A percentile compares a stretch with the other conserved stretches of the same genome.
Conservation (phyloP, 164 flowering plant species). For the Piper longum region DNA sequence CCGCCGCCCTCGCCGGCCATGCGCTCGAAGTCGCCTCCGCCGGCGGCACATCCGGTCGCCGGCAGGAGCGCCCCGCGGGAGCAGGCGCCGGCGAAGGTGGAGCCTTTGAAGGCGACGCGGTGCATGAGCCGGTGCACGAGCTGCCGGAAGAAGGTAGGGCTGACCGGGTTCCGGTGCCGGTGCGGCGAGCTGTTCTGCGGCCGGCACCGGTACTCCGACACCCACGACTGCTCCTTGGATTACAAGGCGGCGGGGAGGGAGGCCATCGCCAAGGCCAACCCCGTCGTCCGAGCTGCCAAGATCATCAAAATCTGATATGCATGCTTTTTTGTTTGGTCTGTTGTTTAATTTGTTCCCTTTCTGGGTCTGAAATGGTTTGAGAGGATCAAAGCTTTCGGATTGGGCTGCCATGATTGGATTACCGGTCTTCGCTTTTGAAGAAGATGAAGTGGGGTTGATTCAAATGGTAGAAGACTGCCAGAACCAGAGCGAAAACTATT, state of each 20-base stretch:
- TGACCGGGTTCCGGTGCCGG: slow-evolving; percentile 59
- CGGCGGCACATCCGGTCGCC: not conserved
- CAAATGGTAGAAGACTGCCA: no score
- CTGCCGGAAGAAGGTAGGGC: slow-evolving; percentile 43
- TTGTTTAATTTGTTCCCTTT: no score
- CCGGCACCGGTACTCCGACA: slow-evolving; percentile 48
- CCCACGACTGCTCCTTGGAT: slow-evolving; percentile 47
- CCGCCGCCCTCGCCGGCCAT: not conserved
- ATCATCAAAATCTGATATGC: slow-evolving; percentile 31
- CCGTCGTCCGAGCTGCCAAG: slow-evolving; percentile 57
- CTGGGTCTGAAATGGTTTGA: no score
- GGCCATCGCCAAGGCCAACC: slow-evolving; percentile 51
- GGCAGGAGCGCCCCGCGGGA: not conserved
- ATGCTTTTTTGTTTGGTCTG: no score
- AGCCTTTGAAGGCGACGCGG: not conserved
- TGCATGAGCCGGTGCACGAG: slow-evolving; percentile 29
- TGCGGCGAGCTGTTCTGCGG: slow-evolving; percentile 57
- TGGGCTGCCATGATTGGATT: no score
- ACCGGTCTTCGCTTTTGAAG: no score
- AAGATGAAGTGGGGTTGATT: no score
- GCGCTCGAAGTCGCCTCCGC: slow-evolving; percentile 1
- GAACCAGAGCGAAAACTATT: no score
- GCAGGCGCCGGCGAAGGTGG: not conserved
- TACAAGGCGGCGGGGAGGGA: slow-evolving; percentile 54
- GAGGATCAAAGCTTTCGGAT: no score